Evolutionary conservation across 2,329 filamentous ascomycete species (phyloP).

Genomic region (Verticillium zaregamsianum): DNA sequence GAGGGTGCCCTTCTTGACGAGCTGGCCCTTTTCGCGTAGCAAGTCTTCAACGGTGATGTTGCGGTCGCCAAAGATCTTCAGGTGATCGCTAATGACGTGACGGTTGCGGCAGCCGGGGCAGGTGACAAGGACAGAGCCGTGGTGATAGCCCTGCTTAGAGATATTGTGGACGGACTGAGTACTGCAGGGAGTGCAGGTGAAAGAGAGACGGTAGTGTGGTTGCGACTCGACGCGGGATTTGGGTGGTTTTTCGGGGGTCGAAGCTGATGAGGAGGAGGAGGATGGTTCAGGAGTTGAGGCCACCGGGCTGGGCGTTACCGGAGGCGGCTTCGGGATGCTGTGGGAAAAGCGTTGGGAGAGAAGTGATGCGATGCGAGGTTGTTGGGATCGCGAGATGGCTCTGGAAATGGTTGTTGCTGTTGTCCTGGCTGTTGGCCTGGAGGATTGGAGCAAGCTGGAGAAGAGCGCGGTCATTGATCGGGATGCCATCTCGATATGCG

Average conservation of each 20-base stretch:
- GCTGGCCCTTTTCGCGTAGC: slow-evolving; percentile 68
- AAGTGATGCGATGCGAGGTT: neutral
- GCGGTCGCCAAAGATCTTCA: slow-evolving; percentile 71
- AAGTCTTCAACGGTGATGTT: slow-evolving; percentile 72
- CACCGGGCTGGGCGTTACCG: neutral
- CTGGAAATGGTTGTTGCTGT: slow-evolving; percentile 2
- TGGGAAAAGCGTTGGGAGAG: slow-evolving; percentile 17
- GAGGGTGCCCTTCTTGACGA: slow-evolving; percentile 67
- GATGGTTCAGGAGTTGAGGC: neutral
- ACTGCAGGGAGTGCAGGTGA: slow-evolving; percentile 87
- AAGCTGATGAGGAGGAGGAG: slow-evolving; percentile 19
- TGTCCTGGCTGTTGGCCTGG: neutral
- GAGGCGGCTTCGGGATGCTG: slow-evolving; percentile 20
- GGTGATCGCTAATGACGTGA: slow-evolving; percentile 88
- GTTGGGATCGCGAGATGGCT: neutral
- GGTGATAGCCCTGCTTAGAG: slow-evolving; percentile 93
- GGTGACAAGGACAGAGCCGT: slow-evolving; percentile 81
- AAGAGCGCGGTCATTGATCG: slow-evolving; percentile 5
- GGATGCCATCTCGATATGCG: slow-evolving; percentile 7
- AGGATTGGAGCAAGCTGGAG: slow-evolving; percentile 6
- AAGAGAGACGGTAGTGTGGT: slow-evolving; percentile 81
- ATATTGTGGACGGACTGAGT: slow-evolving; percentile 78
- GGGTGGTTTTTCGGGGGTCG: slow-evolving; percentile 8
- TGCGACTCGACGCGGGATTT: slow-evolving; percentile 26
- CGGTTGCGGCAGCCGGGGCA: slow-evolving; percentile 83